Base-by-base conservation (phyloP, 176 grass and related monocot genomes). In the Bolboschoenus planiculmis region DNA sequence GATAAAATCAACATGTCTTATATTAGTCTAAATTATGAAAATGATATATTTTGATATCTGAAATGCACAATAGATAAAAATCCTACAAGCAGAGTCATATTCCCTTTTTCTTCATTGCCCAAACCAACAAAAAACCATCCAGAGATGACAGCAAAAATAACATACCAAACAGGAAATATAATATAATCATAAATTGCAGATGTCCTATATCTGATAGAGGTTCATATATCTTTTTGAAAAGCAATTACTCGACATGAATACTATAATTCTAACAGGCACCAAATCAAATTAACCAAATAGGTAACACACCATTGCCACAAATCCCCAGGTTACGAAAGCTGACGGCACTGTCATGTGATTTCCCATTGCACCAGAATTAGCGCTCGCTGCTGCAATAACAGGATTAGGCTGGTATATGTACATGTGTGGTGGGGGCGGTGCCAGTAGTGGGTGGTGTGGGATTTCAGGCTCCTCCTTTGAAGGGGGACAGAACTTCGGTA, bases 341-440 rank as follows among this genome's bases (percentile, higher is more conserved):
- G 35, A 57, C 47, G 24, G 56, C 21, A 46, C 56, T 42, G 36
- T 20, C 30, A 42, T 3, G 58, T 63, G 31, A 50, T 62, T 64
- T 56, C 20, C 54, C 0, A 1, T 33, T 9, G 34, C 23, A 82
- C 24, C 34, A 14, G 56, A 82, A 65, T 18, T 8, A 46, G 23
- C 11, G 1, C 36, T 30, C 30, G 21, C 11, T 35, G 47, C 29
- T 20, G 55, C 79, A 30, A 82, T 62, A 13, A 64, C 14, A 31
- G 79, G 79, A 33, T 82, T 82, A 42, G 56, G 60, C 11, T 31
- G 79, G 59, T 82, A 82, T 8, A 65, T 39, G 10, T 82, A 44
- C n/a, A 5, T 6, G 4, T 82, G 33, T 7, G 79, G 57, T 2
- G 79, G 57, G 8, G 79, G 79, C 1, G 79, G 56, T 61, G 21